Evolutionary conservation across 192 early-diverging fungal species (phyloP), one percentile per base, ranked within the genome.

Genomic region (Phycomyces blakesleeanus): DNA sequence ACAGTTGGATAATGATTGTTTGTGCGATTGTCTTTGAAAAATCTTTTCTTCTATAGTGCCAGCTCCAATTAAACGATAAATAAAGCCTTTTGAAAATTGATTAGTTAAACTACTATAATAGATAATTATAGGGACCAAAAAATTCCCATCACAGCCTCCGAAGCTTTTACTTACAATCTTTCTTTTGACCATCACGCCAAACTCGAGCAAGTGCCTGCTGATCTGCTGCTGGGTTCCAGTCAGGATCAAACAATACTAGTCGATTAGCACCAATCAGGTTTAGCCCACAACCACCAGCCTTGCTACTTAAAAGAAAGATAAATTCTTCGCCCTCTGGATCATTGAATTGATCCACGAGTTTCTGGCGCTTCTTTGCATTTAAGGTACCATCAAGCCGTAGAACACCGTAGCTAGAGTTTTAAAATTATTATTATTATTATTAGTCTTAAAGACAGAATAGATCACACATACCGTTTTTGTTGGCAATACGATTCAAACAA

Each of bases 11-110:
- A 99, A 83, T 27, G 91, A 92, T 44, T 90, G 87, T 62, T 93
- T 93, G 66, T 87, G 87, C 2, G 84, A 85, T 73, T 89, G 91
- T 61, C 97, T 78, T 74, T 99, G 97, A 71, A 99, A 99, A 37
- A 99, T 97, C 72, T 99, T 99, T 63, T 99, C 97, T 71, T 99
- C 97, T 18, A 99, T 95, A 0, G 96, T 93, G 3, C 97, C 97
- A n/a, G 96, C 95, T 0, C 89, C 90, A 59, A 96, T 95, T 54
- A 99, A 93, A 9, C 96, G 87, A 75, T 99, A 99, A n/a, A 99
- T 93, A 63, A 85, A 99, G 69, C 97, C 97, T 56, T 80, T 26
- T 34, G 18, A 40, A 10, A 24, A 70, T 27, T n/a, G 7, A 27
- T 16, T 7, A 25, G 44, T 63, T 5, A 58, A 22, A 11, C 22